Evolutionary conservation across 495 filamentous ascomycete genomes (phyloP).

Genomic region (Glarea lozoyensis): DNA sequence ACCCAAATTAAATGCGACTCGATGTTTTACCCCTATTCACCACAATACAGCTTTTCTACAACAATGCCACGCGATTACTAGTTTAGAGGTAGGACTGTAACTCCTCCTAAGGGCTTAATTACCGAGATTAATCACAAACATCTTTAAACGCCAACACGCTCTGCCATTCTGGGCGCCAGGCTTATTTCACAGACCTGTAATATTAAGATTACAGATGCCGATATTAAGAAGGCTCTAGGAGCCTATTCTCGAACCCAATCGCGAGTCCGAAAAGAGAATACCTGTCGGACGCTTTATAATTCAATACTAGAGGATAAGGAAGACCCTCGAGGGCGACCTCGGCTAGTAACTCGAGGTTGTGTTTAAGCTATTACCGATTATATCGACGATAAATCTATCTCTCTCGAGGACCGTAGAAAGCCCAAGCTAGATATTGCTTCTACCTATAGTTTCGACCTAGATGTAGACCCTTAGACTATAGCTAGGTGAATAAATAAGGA

Average conservation of each 20-base stretch:
- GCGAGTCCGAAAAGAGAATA: slow-evolving; percentile 4
- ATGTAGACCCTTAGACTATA: not conserved
- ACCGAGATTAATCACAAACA: too few species aligned
- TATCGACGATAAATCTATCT: not conserved
- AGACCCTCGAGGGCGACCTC: slow-evolving; percentile 6
- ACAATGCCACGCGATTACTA: too few species aligned
- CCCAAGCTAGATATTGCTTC: slow-evolving; percentile 1
- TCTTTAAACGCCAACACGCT: too few species aligned
- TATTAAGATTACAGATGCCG: not conserved
- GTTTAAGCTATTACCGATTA: slow-evolving; percentile 5
- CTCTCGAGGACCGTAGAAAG: not conserved
- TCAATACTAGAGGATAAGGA: not conserved
- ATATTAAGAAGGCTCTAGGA: slow-evolving; percentile 1
- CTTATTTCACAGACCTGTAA: too few species aligned
- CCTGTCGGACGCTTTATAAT: slow-evolving; percentile 8
- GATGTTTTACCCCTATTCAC: too few species aligned
- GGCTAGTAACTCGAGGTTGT: slow-evolving; percentile 3
- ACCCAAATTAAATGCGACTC: too few species aligned
- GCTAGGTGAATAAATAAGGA: not conserved
- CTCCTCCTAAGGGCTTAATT: too few species aligned
- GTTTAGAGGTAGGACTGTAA: too few species aligned
- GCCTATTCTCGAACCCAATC: slow-evolving; percentile 1
- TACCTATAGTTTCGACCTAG: not conserved
- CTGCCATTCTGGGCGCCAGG: too few species aligned
- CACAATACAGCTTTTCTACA: too few species aligned